Evolutionary conservation across 768 basidiomycete genomes (phyloP).

Genomic region (Crassisporium funariophilum): DNA sequence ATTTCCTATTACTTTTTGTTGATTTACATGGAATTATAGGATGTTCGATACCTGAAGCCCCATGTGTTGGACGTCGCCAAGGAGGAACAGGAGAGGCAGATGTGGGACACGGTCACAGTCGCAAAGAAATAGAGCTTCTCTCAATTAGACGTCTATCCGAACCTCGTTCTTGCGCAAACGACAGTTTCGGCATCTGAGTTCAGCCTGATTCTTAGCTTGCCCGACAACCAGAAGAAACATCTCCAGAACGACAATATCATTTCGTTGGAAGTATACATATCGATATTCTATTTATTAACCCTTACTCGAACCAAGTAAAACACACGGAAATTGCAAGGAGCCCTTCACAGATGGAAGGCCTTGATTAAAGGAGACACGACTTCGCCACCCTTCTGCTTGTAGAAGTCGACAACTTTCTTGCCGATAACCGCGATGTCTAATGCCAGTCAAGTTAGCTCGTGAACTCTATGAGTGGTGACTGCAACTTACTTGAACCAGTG

Average conservation of each 20-base stretch:
- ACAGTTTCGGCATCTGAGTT: neutral
- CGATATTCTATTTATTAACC: neutral
- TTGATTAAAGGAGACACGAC: constrained; percentile 77
- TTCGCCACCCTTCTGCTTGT: constrained; percentile 73
- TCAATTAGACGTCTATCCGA: constrained; percentile 9
- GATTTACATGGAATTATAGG: constrained; percentile 49
- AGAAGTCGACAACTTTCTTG: constrained; percentile 87
- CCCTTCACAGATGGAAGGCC: constrained; percentile 48
- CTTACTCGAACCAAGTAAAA: neutral
- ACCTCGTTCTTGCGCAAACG: constrained; percentile 1
- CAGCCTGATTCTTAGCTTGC: too few relatives aligned
- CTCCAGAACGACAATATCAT: too few relatives aligned
- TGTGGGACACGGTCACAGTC: constrained; percentile 81
- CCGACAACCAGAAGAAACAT: too few relatives aligned
- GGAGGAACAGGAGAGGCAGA: constrained; percentile 75
- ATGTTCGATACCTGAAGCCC: constrained; percentile 85
- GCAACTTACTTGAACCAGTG: constrained; percentile 66
- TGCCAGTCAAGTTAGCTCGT: constrained; percentile 10
- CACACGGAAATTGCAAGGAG: too few relatives aligned
- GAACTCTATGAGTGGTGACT: neutral
- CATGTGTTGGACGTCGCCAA: constrained; percentile 70
- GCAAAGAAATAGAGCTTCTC: constrained; percentile 60
- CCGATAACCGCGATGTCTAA: constrained; percentile 77
- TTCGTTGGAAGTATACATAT: neutral
- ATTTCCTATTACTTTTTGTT: neutral